A percentile compares a stretch with the other conserved stretches of the same genome.
Conservation (phyloP, 257 asterid genomes). For the Solanum verrucosum region DNA sequence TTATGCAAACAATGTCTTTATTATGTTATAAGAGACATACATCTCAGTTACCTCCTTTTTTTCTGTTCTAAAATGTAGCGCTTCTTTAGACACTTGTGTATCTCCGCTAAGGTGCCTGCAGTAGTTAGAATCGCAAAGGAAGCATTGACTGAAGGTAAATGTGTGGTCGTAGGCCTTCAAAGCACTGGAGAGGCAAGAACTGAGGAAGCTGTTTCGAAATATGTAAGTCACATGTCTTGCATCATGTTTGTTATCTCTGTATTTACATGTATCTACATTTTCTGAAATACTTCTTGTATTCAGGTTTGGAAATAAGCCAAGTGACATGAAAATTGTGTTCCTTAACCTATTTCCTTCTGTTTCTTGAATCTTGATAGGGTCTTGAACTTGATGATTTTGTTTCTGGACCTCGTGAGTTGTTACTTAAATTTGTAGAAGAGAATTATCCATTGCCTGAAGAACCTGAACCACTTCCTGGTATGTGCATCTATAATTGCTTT, state of each 20-base stretch:
- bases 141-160: conserved; percentile 67
- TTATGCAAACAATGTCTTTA: conserved; percentile 5
- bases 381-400: conserved; percentile 93
- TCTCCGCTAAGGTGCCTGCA: conserved; percentile 98
- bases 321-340: conserved; percentile 8
- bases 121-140: conserved; percentile 72
- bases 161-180: conserved; percentile 92
- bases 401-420: conserved; percentile 96
- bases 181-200: conserved; percentile 99
- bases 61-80: conserved; percentile 49
- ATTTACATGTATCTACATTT: neutral
- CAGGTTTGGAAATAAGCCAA: neutral
- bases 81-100: conserved; percentile 92
- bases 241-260: neutral
- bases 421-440: conserved; percentile 95
- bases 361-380: conserved; percentile 47
- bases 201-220: conserved; percentile 91
- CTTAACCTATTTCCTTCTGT: conserved; percentile 14
- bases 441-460: conserved; percentile 91
- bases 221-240: conserved; percentile 40
- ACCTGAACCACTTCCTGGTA: conserved; percentile 90
- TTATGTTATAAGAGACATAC: neutral
- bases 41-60: conserved; percentile 3
- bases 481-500: conserved; percentile 7
- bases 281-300: neutral